A percentile compares a stretch with the other conserved stretches of the same genome.
These are phyloP conservation scores for Lichtheimia hyalospora DNA, from an alignment of 371 early-diverging fungal genomes.

Conservation along the genomic window DNA sequence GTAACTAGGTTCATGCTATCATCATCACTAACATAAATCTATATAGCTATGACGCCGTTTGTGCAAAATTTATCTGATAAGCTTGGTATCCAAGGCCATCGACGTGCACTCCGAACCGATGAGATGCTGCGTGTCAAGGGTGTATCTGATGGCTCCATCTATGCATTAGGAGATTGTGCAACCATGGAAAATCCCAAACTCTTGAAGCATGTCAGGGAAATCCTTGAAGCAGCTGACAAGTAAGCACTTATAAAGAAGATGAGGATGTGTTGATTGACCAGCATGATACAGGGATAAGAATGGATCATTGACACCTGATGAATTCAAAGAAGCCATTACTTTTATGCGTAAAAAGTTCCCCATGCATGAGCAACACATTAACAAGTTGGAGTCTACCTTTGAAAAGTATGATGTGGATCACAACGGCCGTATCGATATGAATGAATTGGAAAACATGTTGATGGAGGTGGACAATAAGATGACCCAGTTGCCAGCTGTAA, in stretches of 20 bases:
- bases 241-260: slow-evolving; percentile 15
- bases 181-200: slow-evolving; percentile 74
- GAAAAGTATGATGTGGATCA: slow-evolving; percentile 62
- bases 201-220: slow-evolving; percentile 49
- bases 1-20: background rate
- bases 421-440: slow-evolving; percentile 57
- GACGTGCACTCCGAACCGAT: slow-evolving; percentile 75
- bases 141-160: slow-evolving; percentile 61
- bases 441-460: slow-evolving; percentile 60
- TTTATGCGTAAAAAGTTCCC: slow-evolving; percentile 50
- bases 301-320: slow-evolving; percentile 45
- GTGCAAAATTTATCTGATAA: slow-evolving; percentile 51
- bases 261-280: background rate
- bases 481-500: slow-evolving; percentile 75
- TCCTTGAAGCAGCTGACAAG: slow-evolving; percentile 53
- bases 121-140: slow-evolving; percentile 68
- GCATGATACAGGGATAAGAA: slow-evolving; percentile 34
- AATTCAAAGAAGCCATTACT: slow-evolving; percentile 42
- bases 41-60: slow-evolving; percentile 66
- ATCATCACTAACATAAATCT: background rate
- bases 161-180: slow-evolving; percentile 90
- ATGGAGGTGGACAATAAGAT: slow-evolving; percentile 63
- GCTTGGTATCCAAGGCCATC: slow-evolving; percentile 54
- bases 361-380: slow-evolving; percentile 55
- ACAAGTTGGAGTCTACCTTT: slow-evolving; percentile 50